Base-by-base conservation (phyloP, 345 rosid genomes). In the Acer yangbiense region DNA sequence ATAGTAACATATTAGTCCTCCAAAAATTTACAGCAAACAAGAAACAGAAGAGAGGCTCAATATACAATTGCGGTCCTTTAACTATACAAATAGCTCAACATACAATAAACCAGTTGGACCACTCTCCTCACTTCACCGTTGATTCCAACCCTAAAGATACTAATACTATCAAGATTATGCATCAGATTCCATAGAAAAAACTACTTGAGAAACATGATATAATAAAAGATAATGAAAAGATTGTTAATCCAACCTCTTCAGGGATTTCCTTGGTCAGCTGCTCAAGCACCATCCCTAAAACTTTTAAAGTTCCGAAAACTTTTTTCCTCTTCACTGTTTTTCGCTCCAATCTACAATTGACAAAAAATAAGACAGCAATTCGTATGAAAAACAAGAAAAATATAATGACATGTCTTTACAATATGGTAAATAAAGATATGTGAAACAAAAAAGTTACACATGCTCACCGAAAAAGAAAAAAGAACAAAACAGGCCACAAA, bases 211-310 rank as follows among this genome's bases (percentile, higher is more conserved):
- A 57, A 18, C 44, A 62, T 6, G 18, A n/a, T 29, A 73, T 7
- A 44, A 41, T 58, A 29, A 81, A 80, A 61, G 18, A n/a, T 44
- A 4, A 43, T 52, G 29, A 75, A 62, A 82, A 55, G 61, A 48
- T 9, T 35, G 68, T 6, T 32, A 65, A 61, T 55, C 84, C 61
- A 82, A 95, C 99, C 97, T 92, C 99, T 74, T 88, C 95, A 54
- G 99, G 99, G 58, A 94, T 86, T 61, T 96, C 98, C 83, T 88
- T 77, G 39, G 90, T 83, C 78, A 96, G 81, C 86, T 96, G 92
- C 88, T 81, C 89, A 85, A 96, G 88, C 69, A 96, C 98, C 63
- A 87, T 87, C 61, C 98, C 95, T 62, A 96, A 75, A 81, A 96
- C 97, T 85, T 85, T 92, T 48, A 96, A 85, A 14, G 97, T 96